phyloP scores from a whole-genome alignment of 2,329 filamentous ascomycete species.

The Aspergillus oerlinghausenensis region DNA sequence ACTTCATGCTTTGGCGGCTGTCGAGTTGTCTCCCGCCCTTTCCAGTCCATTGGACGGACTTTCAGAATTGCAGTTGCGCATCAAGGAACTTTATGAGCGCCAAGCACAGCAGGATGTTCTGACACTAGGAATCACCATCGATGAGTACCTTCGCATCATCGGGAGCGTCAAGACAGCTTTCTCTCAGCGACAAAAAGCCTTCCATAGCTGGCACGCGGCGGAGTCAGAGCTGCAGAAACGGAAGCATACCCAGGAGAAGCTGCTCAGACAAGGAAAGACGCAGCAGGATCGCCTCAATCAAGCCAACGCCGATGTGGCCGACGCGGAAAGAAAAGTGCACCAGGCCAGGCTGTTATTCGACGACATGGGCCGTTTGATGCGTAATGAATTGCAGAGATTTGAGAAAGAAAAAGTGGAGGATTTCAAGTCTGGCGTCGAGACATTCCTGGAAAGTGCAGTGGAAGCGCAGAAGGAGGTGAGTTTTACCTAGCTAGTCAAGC shows the following conservation, averaged over 20 bases:
- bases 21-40: conserved; percentile 84
- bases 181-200: conserved; percentile 86
- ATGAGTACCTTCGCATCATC: conserved; percentile 96
- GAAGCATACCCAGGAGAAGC: conserved; percentile 83
- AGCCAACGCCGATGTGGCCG: conserved; percentile 86
- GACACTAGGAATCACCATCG: conserved; percentile 93
- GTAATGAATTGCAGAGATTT: conserved; percentile 84
- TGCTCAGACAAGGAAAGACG: conserved; percentile 88
- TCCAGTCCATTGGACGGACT: conserved; percentile 86
- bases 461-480: conserved; percentile 97
- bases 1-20: conserved; percentile 84
- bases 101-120: conserved; percentile 96
- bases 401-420: conserved; percentile 98
- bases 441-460: conserved; percentile 91
- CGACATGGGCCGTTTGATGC: conserved; percentile 94
- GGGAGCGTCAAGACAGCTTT: conserved; percentile 94
- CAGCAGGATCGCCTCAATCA: conserved; percentile 95
- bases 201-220: conserved; percentile 87
- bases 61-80: conserved; percentile 88
- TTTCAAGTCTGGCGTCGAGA: conserved; percentile 97
- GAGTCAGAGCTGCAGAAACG: conserved; percentile 89
- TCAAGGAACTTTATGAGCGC: conserved; percentile 90
- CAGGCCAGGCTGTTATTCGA: conserved; percentile 88
- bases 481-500: conserved; percentile 9
- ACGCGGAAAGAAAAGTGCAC: conserved; percentile 89